phyloP scores from a whole-genome alignment of 2,329 filamentous ascomycete genomes.

The Colletotrichum liaoningense region DNA sequence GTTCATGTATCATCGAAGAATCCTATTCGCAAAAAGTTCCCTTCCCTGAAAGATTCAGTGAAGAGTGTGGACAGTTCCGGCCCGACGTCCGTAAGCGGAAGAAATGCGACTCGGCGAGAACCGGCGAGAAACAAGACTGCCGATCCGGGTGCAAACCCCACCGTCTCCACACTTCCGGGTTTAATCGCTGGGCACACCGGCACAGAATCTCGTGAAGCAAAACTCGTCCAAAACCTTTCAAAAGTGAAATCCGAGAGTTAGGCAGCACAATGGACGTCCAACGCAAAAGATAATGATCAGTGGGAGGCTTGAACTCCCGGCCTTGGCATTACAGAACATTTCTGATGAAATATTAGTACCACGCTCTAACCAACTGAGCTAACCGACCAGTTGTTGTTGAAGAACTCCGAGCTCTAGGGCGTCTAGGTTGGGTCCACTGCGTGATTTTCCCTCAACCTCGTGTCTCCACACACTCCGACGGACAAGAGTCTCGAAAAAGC shows the following conservation, averaged over 20 bases:
- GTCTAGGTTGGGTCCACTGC: background rate
- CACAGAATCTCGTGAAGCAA: background rate
- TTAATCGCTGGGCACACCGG: background rate
- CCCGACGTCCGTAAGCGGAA: background rate
- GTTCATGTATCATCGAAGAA: no score
- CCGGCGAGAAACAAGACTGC: background rate
- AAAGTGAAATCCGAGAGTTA: background rate
- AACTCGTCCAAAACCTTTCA: background rate
- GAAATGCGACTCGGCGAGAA: background rate
- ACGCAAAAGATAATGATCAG: conserved; percentile 20
- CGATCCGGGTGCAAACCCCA: background rate
- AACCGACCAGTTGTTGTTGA: conserved; percentile 23
- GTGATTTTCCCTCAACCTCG: background rate
- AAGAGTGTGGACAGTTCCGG: background rate
- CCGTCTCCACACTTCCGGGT: background rate
- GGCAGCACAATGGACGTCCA: no score
- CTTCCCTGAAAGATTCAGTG: background rate
- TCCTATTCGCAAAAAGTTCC: no score
- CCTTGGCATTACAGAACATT: conserved; percentile 32
- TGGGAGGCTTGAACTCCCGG: conserved; percentile 36
- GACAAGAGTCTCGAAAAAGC: background rate
- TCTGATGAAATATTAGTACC: conserved; percentile 32
- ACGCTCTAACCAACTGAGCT: conserved; percentile 37
- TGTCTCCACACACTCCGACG: background rate
- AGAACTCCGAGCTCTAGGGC: fast-evolving